Percentiles rank a stretch among this genome's conserved stretches.
Conservation (phyloP, 2,329 filamentous ascomycete genomes). For the Simplicillium aogashimaense region DNA sequence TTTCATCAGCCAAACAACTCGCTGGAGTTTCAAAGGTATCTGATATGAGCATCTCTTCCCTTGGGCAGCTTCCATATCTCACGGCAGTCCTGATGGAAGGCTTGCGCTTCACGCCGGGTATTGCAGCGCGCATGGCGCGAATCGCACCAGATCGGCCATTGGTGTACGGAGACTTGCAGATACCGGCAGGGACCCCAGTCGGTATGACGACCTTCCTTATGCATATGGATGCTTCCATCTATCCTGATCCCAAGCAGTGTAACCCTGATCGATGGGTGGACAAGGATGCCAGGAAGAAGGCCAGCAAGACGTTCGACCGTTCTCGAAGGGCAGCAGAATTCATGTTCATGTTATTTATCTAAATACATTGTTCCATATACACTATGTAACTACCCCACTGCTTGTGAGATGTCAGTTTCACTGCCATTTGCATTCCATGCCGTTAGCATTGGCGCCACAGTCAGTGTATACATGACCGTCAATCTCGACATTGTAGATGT, state of each 20-base stretch:
- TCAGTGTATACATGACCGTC: too few relatives aligned
- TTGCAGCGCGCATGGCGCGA: slow-evolving; percentile 15
- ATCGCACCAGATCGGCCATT: slow-evolving; percentile 14
- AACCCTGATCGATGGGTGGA: slow-evolving; percentile 13
- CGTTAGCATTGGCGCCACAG: too few relatives aligned
- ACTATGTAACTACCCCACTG: too few relatives aligned
- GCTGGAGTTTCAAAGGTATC: neutral
- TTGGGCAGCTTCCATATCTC: slow-evolving; percentile 23
- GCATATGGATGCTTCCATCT: slow-evolving; percentile 10
- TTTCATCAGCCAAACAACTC: neutral
- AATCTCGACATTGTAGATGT: too few relatives aligned
- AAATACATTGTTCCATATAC: too few relatives aligned
- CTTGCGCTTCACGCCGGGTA: slow-evolving; percentile 26
- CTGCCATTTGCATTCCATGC: too few relatives aligned
- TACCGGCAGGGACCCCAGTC: slow-evolving; percentile 19
- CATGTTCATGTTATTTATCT: too few relatives aligned
- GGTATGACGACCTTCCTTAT: slow-evolving; percentile 21
- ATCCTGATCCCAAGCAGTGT: slow-evolving; percentile 10
- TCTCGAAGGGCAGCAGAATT: neutral
- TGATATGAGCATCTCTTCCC: slow-evolving; percentile 20
- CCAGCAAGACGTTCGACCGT: neutral
- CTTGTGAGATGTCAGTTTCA: too few relatives aligned
- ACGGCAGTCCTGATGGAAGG: slow-evolving; percentile 23
- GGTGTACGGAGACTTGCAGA: slow-evolving; percentile 15
- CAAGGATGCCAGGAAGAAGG: neutral